These are phyloP conservation scores for Phytophthora pinifolia DNA, from an alignment of 352 stramenopile species.

Conservation along the genomic window DNA sequence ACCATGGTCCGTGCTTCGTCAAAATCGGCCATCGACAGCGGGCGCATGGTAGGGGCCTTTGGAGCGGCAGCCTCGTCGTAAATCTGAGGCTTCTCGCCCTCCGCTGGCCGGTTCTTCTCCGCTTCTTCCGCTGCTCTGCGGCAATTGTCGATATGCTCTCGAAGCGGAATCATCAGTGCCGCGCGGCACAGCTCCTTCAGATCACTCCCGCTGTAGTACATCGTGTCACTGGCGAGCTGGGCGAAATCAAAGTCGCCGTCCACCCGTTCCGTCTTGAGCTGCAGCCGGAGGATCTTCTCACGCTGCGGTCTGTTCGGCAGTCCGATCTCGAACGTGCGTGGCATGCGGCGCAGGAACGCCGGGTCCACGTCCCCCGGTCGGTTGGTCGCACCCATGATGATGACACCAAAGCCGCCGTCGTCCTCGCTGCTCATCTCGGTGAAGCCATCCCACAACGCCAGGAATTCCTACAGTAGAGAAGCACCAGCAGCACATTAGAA, in stretches of 20 bases:
- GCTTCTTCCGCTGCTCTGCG: slow-evolving; percentile 39
- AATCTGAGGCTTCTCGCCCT: slow-evolving; percentile 33
- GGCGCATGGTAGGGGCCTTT: slow-evolving; percentile 49
- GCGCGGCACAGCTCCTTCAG: slow-evolving; percentile 90
- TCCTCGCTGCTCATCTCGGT: slow-evolving; percentile 74
- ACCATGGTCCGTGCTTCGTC: slow-evolving; percentile 86
- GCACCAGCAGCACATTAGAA: slow-evolving; percentile 14
- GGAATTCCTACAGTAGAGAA: slow-evolving; percentile 85
- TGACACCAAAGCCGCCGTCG: slow-evolving; percentile 82
- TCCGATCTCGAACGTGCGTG: slow-evolving; percentile 95
- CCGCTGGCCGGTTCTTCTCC: slow-evolving; percentile 25
- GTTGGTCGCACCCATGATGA: slow-evolving; percentile 98
- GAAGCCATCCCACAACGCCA: slow-evolving; percentile 98
- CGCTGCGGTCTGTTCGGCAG: slow-evolving; percentile 88
- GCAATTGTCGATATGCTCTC: slow-evolving; percentile 78
- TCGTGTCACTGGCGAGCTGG: slow-evolving; percentile 82
- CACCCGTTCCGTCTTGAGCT: slow-evolving; percentile 89
- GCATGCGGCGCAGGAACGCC: slow-evolving; percentile 95
- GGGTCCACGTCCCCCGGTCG: slow-evolving; percentile 90
- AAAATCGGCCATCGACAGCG: slow-evolving; percentile 82
- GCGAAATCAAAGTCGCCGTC: slow-evolving; percentile 75
- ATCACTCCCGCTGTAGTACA: slow-evolving; percentile 96
- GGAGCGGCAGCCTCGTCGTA: slow-evolving; percentile 32
- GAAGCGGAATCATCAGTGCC: slow-evolving; percentile 85
- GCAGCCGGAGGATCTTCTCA: slow-evolving; percentile 93